phyloP scores from a whole-genome alignment of 176 grass and related monocot species.

The Guadua angustifolia region DNA sequence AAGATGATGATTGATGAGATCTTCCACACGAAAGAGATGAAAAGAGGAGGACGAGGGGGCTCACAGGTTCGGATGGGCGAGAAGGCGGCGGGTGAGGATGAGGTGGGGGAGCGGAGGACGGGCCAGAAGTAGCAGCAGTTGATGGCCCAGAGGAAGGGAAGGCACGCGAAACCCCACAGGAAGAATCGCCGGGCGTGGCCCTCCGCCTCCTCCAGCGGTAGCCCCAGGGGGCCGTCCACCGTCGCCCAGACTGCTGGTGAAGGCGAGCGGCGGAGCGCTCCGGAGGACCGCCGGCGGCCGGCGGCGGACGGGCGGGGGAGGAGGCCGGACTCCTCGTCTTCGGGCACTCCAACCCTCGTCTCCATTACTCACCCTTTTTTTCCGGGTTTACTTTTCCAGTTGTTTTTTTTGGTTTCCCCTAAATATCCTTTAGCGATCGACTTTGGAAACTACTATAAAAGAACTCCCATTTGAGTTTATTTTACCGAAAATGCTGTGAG shows the following conservation, averaged over 20 bases:
- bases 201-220: slow-evolving; percentile 75
- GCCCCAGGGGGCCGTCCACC: slow-evolving; percentile 79
- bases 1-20: slow-evolving; percentile 6
- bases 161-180: slow-evolving; percentile 86
- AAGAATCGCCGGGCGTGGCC: slow-evolving; percentile 78
- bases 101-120: slow-evolving; percentile 54
- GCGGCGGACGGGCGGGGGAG: slow-evolving; percentile 27
- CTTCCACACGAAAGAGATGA: not conserved
- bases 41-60: not conserved
- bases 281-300: slow-evolving; percentile 1
- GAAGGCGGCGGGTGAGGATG: slow-evolving; percentile 51
- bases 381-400: not conserved
- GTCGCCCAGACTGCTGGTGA: slow-evolving; percentile 61
- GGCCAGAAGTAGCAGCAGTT: slow-evolving; percentile 99
- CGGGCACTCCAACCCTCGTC: slow-evolving; percentile 46
- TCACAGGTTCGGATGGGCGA: slow-evolving; percentile 75
- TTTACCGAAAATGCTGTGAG: too few species aligned
- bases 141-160: slow-evolving; percentile 95
- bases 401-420: too few species aligned
- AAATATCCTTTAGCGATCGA: too few species aligned
- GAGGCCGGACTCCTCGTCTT: slow-evolving; percentile 60
- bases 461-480: too few species aligned
- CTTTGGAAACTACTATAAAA: too few species aligned
- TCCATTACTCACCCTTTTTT: slow-evolving; percentile 36
- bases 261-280: slow-evolving; percentile 4